Conservation (phyloP, 345 rosid genomes). For the Eucalyptus pauciflora region DNA sequence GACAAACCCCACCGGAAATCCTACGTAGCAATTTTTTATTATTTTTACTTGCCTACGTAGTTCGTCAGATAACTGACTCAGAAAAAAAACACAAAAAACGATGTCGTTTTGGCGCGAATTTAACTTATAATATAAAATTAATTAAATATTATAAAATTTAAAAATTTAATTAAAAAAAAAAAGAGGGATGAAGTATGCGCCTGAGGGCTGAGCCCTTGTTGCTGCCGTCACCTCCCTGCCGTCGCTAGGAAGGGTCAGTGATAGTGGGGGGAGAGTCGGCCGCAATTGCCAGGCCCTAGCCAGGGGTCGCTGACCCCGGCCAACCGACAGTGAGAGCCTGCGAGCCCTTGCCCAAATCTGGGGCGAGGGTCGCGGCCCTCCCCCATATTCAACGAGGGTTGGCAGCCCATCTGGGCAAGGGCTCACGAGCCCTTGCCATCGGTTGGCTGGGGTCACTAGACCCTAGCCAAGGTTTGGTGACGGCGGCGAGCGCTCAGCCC, state of each 20-base stretch:
- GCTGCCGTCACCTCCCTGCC: rapidly evolving
- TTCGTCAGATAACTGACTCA: rapidly evolving
- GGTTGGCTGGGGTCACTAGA: rapidly evolving
- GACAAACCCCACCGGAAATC: rapidly evolving
- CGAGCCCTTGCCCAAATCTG: too few relatives aligned
- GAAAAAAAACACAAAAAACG: too few relatives aligned
- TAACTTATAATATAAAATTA: too few relatives aligned
- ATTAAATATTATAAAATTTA: too few relatives aligned
- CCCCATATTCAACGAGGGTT: rapidly evolving
- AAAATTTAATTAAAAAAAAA: too few relatives aligned
- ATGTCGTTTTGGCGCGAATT: too few relatives aligned
- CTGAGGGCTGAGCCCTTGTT: rapidly evolving
- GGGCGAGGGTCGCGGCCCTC: too few relatives aligned
- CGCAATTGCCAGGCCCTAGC: rapidly evolving
- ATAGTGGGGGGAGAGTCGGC: rapidly evolving
- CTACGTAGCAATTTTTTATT: rapidly evolving
- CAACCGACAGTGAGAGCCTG: rapidly evolving
- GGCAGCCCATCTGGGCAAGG: rapidly evolving
- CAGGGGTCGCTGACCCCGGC: rapidly evolving
- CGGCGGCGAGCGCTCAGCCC: rapidly evolving
- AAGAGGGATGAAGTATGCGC: too few relatives aligned
- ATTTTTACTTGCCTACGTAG: rapidly evolving
- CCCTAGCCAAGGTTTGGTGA: rapidly evolving
- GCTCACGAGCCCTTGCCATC: rapidly evolving
- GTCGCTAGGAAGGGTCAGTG: rapidly evolving